A percentile compares a stretch with the other conserved stretches of the same genome.
Conservation (phyloP, 495 filamentous ascomycete species). For the Hypoxylon cercidicola region DNA sequence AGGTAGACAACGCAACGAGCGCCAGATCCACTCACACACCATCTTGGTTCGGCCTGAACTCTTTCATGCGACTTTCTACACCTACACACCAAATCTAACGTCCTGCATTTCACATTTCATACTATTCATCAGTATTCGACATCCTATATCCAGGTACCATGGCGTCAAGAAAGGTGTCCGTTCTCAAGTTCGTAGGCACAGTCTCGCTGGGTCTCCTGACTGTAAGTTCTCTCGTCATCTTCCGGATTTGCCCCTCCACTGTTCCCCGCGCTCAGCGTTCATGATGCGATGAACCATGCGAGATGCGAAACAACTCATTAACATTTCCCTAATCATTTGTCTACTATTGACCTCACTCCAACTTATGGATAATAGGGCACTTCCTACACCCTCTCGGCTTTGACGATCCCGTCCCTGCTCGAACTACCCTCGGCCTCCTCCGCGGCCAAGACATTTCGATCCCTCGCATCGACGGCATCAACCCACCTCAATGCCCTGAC, state of each 20-base stretch:
- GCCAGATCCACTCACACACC: background rate
- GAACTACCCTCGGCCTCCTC: conserved; percentile 76
- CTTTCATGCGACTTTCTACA: conserved; percentile 15
- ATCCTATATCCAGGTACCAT: conserved; percentile 57
- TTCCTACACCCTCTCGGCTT: conserved; percentile 78
- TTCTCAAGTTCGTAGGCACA: conserved; percentile 90
- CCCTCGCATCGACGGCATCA: conserved; percentile 68
- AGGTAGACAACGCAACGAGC: background rate
- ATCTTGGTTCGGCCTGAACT: conserved; percentile 10
- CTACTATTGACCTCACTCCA: background rate
- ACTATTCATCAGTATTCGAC: conserved; percentile 12
- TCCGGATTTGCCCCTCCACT: conserved; percentile 37
- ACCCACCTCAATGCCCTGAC: conserved; percentile 70
- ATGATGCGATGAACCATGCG: conserved; percentile 24
- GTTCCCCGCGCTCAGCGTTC: conserved; percentile 24
- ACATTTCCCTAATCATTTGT: background rate
- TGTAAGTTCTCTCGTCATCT: conserved; percentile 60
- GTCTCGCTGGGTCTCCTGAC: conserved; percentile 87
- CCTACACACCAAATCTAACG: conserved; percentile 3
- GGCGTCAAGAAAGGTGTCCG: conserved; percentile 73
- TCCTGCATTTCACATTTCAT: conserved; percentile 10
- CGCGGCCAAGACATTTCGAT: conserved; percentile 71
- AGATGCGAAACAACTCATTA: conserved; percentile 2
- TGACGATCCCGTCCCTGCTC: conserved; percentile 80
- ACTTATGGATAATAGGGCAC: conserved; percentile 68